Base-by-base conservation (phyloP, 192 early-diverging fungal species). In the Phlyctochytrium arcticum region DNA sequence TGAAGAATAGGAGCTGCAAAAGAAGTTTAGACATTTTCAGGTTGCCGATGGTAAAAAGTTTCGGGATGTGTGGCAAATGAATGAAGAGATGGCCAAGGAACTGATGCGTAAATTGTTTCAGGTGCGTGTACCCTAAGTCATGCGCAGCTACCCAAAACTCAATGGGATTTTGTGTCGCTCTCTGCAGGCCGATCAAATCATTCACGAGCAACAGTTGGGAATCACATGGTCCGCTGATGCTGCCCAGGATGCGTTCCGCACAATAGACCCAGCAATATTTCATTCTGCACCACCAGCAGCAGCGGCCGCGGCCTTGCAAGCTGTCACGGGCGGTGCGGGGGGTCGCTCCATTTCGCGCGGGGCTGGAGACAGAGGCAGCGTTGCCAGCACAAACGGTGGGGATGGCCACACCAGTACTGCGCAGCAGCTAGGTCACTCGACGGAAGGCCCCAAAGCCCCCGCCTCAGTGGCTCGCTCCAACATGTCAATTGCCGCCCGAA, bases 11-110 rank as follows among this genome's bases (percentile, higher is more conserved):
- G 83, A 83, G 47, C 65, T 85, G 21, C 81, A 84, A 69, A 85
- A 85, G 42, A 85, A 85, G 62, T 85, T 81, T 57, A 56, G 75
- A 23, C 81, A 83, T 47, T 85, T 85, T 46, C 77, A 81, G 48
- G 27, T 78, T 15, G 46, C 73, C 23, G 81, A 85, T 57, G 50
- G 60, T n/a, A 62, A 66, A 32, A 79, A 77, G 36, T 83, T 68
- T 61, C 54, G 69, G 4, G 75, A 85, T 42, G 69, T 85, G 26
- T 83, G 80, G 79, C 56, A 60, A 6, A 80, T 85, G 79, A 85
- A 85, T 48, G 79, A 85, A 44, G 83, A 85, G 42, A 35, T 42
- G 5, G 75, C 80, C 12, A 42, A 54, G 46, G 72, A 80, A 56
- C 65, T 81, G 15, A 77, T 83, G 74, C 36, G 79, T 12, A 85